Percentiles rank a stretch among this genome's conserved stretches.
Evolutionary conservation across 352 stramenopile genomes (phyloP).

Genomic region (Phytophthora pinifolia): DNA sequence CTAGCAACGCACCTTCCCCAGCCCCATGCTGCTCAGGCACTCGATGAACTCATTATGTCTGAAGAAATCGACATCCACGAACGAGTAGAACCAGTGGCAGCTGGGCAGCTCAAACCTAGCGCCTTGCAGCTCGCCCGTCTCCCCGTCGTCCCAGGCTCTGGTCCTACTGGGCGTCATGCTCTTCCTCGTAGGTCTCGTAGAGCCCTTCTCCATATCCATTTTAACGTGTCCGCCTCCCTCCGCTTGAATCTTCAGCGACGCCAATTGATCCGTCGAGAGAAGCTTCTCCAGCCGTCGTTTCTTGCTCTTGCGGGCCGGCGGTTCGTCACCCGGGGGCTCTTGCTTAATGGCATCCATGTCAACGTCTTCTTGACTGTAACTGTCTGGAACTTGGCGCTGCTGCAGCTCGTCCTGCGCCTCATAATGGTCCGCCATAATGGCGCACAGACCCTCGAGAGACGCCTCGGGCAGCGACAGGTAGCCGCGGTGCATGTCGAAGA

Average conservation of each 20-base stretch:
- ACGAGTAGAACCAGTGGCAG: slow-evolving; percentile 74
- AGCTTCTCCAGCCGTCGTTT: slow-evolving; percentile 52
- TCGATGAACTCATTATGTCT: slow-evolving; percentile 77
- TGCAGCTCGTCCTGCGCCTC: slow-evolving; percentile 37
- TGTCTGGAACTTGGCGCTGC: not conserved
- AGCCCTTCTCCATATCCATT: not conserved
- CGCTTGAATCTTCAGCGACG: slow-evolving; percentile 27
- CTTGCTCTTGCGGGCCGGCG: slow-evolving; percentile 31
- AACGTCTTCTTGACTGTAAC: slow-evolving; percentile 6
- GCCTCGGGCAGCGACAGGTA: slow-evolving; percentile 70
- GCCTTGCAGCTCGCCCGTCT: slow-evolving; percentile 17
- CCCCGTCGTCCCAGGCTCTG: slow-evolving; percentile 15
- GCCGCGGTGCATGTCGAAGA: slow-evolving; percentile 68
- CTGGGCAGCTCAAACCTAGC: slow-evolving; percentile 58
- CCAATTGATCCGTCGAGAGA: slow-evolving; percentile 33
- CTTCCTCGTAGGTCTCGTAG: slow-evolving; percentile 15
- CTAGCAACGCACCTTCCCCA: slow-evolving; percentile 36
- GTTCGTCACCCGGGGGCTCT: not conserved
- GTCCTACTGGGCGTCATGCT: not conserved
- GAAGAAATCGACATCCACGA: slow-evolving; percentile 69
- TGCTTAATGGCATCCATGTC: slow-evolving; percentile 13
- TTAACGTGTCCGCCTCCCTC: slow-evolving; percentile 12
- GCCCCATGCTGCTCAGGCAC: slow-evolving; percentile 64
- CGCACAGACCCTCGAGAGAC: slow-evolving; percentile 69
- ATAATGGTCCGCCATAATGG: slow-evolving; percentile 74